These are phyloP conservation scores for Cubamyces lactineus DNA, from an alignment of 768 basidiomycete genomes.

Conservation along the genomic window DNA sequence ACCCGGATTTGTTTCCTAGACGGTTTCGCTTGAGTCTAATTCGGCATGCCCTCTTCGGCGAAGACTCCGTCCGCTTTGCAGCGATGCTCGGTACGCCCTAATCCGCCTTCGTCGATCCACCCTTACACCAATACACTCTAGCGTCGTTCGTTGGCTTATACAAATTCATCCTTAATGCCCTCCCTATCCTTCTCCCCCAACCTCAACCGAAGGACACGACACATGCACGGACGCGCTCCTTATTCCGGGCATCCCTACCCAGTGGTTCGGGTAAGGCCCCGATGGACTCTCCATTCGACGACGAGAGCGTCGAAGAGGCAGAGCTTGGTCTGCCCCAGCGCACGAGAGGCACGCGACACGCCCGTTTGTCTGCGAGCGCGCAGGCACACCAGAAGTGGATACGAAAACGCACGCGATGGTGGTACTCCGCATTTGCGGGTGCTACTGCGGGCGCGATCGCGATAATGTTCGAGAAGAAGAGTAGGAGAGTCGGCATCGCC, in stretches of 20 bases:
- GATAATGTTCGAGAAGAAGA: conserved; percentile 76
- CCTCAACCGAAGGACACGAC: conserved; percentile 32
- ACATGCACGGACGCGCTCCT: conserved; percentile 31
- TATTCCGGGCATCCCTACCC: conserved; percentile 11
- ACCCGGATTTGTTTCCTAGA: conserved; percentile 40
- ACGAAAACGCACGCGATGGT: conserved; percentile 67
- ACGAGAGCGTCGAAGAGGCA: conserved; percentile 25
- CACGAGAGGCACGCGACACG: conserved; percentile 30
- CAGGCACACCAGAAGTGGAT: conserved; percentile 66
- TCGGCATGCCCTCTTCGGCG: conserved; percentile 81
- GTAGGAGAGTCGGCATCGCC: conserved; percentile 66
- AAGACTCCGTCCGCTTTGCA: conserved; percentile 82
- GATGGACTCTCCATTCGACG: conserved; percentile 25
- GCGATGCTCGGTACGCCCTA: conserved; percentile 74
- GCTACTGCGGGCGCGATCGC: conserved; percentile 71
- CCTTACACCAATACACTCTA: conserved; percentile 28
- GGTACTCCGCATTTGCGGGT: conserved; percentile 84
- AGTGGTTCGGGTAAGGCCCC: background rate
- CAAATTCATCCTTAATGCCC: conserved; percentile 75
- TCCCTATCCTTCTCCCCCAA: conserved; percentile 70
- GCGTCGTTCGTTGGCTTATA: conserved; percentile 80
- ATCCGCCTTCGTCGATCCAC: background rate
- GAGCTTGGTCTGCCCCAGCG: conserved; percentile 19
- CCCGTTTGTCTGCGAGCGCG: conserved; percentile 63
- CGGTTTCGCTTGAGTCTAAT: conserved; percentile 66